Evolutionary conservation across 176 grass and related monocot species (phyloP).

Genomic region (Aegilops bicornis): DNA sequence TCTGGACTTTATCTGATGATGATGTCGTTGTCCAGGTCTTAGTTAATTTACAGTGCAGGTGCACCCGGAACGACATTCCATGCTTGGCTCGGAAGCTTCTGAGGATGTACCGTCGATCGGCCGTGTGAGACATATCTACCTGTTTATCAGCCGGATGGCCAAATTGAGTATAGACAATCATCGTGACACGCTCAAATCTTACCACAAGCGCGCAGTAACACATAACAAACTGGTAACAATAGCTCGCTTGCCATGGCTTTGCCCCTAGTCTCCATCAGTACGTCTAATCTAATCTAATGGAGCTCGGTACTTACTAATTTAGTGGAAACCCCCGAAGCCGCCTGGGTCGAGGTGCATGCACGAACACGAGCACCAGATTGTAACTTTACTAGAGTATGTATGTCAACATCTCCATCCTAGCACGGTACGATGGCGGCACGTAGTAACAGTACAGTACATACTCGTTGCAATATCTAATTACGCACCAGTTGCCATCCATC

Average conservation of each 20-base stretch:
- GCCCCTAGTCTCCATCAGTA: too few species aligned
- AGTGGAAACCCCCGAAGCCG: not conserved
- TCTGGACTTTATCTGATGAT: too few species aligned
- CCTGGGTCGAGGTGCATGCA: too few species aligned
- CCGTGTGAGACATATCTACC: not conserved
- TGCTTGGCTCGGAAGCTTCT: not conserved
- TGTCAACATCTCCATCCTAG: not conserved
- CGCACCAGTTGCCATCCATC: not conserved
- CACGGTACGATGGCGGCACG: too few species aligned
- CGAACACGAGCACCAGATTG: too few species aligned
- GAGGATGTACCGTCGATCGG: not conserved
- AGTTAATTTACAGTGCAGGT: too few species aligned
- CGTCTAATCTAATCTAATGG: too few species aligned
- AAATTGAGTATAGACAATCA: too few species aligned
- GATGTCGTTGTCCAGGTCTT: too few species aligned
- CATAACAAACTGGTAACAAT: not conserved
- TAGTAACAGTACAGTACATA: too few species aligned
- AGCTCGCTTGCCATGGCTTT: not conserved
- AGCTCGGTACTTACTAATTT: too few species aligned
- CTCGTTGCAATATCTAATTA: not conserved
- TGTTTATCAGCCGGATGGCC: not conserved
- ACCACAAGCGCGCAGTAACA: not conserved
- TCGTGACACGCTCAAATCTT: not conserved
- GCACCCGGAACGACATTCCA: not conserved
- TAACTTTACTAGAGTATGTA: too few species aligned